Evolutionary conservation across 2,329 filamentous ascomycete genomes (phyloP).

Genomic region (Zymoseptoria passerinii): DNA sequence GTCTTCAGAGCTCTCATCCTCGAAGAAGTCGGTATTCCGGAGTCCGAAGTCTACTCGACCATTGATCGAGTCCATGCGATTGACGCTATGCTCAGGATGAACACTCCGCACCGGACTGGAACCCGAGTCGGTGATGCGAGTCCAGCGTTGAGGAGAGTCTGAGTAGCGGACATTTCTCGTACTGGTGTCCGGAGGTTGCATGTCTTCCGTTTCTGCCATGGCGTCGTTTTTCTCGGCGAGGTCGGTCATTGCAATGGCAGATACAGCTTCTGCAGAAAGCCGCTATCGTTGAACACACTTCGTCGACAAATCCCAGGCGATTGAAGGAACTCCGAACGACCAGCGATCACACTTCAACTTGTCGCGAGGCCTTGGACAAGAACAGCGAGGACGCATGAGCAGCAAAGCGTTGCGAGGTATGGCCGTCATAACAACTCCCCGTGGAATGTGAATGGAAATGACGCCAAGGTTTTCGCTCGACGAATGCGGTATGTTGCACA

Average conservation of each 20-base stretch:
- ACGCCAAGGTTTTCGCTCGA: background rate
- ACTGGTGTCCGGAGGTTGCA: background rate
- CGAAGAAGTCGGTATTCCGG: constrained; percentile 31
- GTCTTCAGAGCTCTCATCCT: constrained; percentile 24
- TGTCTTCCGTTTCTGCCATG: background rate
- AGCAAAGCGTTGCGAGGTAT: background rate
- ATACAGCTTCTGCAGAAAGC: background rate
- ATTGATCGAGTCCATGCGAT: constrained; percentile 23
- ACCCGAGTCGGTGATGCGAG: constrained; percentile 24
- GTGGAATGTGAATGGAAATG: background rate
- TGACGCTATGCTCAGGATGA: constrained; percentile 22
- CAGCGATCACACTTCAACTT: background rate
- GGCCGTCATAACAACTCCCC: background rate
- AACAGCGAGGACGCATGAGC: background rate
- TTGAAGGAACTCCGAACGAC: background rate
- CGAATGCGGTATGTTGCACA: background rate
- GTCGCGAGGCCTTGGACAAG: background rate
- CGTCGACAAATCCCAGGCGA: background rate
- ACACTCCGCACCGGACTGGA: constrained; percentile 30
- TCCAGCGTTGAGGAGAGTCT: constrained; percentile 28
- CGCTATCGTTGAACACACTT: too few relatives aligned
- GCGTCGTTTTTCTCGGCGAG: background rate
- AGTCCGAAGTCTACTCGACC: constrained; percentile 24
- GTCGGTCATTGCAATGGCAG: background rate
- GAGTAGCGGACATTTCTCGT: constrained; percentile 19